Percentiles rank a stretch among this genome's conserved stretches.
These are phyloP conservation scores for Colletotrichum plurivorum DNA, from an alignment of 2,329 filamentous ascomycete species.

Conservation along the genomic window DNA sequence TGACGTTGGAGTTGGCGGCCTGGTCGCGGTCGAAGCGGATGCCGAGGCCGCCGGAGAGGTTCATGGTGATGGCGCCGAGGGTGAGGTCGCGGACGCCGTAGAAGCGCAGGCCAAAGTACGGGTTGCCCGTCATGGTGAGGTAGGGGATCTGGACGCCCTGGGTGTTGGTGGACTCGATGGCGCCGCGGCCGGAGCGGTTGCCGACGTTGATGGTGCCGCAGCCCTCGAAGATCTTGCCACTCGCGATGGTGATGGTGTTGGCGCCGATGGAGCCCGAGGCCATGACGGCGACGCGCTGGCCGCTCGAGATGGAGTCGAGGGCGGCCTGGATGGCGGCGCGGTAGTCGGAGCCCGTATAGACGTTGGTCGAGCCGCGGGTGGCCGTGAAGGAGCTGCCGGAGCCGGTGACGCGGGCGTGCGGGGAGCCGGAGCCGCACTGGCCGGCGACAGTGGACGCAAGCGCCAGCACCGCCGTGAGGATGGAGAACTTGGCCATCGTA, in stretches of 20 bases:
- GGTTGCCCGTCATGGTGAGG: slow-evolving; percentile 69
- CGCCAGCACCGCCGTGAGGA: slow-evolving; percentile 55
- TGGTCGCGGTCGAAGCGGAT: slow-evolving; percentile 71
- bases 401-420: slow-evolving; percentile 62
- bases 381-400: slow-evolving; percentile 61
- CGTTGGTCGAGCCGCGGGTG: slow-evolving; percentile 56
- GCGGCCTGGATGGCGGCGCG: slow-evolving; percentile 67
- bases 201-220: slow-evolving; percentile 69
- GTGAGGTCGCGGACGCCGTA: slow-evolving; percentile 63
- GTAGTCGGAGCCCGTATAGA: slow-evolving; percentile 69
- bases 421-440: slow-evolving; percentile 64
- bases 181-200: slow-evolving; percentile 60
- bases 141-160: slow-evolving; percentile 67
- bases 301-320: slow-evolving; percentile 64
- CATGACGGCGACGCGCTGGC: slow-evolving; percentile 67
- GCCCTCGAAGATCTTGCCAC: slow-evolving; percentile 71
- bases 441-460: slow-evolving; percentile 54
- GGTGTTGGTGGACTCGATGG: slow-evolving; percentile 66
- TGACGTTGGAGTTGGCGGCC: slow-evolving; percentile 66
- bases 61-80: slow-evolving; percentile 68
- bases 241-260: slow-evolving; percentile 64
- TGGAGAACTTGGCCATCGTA: slow-evolving; percentile 43
- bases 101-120: slow-evolving; percentile 71
- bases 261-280: slow-evolving; percentile 69
- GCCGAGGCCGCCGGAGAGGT: slow-evolving; percentile 66